Conservation (phyloP, 306 rosid genomes). For the Ormosia emarginata region DNA sequence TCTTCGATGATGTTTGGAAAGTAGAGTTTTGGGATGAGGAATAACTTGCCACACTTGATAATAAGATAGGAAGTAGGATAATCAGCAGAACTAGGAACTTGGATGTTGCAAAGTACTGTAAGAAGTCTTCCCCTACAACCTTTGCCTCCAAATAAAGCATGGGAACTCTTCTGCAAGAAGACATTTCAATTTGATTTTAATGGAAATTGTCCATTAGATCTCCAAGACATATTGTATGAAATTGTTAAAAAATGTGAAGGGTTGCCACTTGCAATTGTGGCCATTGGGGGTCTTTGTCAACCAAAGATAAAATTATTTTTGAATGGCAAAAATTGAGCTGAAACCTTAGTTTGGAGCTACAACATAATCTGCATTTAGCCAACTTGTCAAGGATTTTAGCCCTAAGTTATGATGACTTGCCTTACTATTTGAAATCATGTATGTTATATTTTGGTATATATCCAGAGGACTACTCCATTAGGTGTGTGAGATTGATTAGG, state of each 20-base stretch:
- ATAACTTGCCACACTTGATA: not conserved
- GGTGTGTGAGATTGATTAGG: not conserved
- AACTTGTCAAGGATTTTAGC: not conserved
- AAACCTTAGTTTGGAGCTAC: not conserved
- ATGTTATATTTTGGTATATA: slow-evolving; percentile 9
- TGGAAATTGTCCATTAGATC: not conserved
- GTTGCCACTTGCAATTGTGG: not conserved
- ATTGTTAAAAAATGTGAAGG: not conserved
- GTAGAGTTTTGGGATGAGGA: not conserved
- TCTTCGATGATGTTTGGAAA: slow-evolving; percentile 12
- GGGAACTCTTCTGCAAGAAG: slow-evolving; percentile 8
- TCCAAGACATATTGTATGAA: not conserved
- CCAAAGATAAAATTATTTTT: not conserved
- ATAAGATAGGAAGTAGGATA: not conserved
- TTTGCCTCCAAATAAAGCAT: not conserved
- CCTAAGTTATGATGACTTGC: slow-evolving; percentile 16
- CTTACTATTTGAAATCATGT: not conserved
- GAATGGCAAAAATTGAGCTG: not conserved
- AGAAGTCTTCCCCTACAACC: not conserved
- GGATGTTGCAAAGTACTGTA: not conserved
- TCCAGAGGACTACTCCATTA: not conserved
- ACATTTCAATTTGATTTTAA: not conserved
- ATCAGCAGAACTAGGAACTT: not conserved
- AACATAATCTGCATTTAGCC: not conserved
- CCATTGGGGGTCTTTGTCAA: not conserved